Evolutionary conservation across 2,329 filamentous ascomycete species (phyloP), one percentile per base, ranked within the genome.

Genomic region (Helminthosporium solani): DNA sequence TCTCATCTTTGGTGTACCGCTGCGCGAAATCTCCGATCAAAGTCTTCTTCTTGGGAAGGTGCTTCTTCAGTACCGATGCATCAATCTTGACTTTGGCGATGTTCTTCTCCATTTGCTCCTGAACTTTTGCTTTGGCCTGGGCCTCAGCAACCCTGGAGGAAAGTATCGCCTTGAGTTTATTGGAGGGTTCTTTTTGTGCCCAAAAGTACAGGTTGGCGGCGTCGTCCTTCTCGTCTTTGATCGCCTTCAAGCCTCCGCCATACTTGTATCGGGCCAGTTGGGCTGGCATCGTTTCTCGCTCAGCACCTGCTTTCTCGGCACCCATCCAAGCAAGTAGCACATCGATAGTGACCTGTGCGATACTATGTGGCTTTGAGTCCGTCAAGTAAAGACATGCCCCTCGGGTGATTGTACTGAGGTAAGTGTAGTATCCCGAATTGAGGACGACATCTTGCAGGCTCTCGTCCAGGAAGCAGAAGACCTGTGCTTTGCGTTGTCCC

Each of bases 251-350:
- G 11, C 39, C 46, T 0, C 47, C 35, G 1, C 53, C 54, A 11
- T 30, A 40, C 35, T 52, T 54, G 31, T 60, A 62, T 34, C 59
- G 56, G 7, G 50, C 36, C 37, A 60, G 23, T n/a, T 47, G 50
- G 7, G 54, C 57, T 6, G 53, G 47, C 33, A 61, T 44, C 1
- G 14, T 27, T 5, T 27, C 33, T 3, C 31, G 49, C 7, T 45
- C 49, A 7, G 31, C 12, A 2, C 54, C 60, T 8, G 41, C n/a
- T 43, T 62, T 58, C 23, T 52, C 60, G 0, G 68, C 60, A 8
- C 73, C 70, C 73, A 76, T 76, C 73, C 74, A 76, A 0, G 70
- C 57, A 16, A 77, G 53, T 3, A 77, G 58, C 0, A 76, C 46
- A n/a, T 64, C 61, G 1, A 77, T 51, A 0, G 75, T 76, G 20